A percentile compares a stretch with the other conserved stretches of the same genome.
These are phyloP conservation scores for Pythium utonaiense DNA, from an alignment of 352 stramenopile genomes.

Conservation along the genomic window DNA sequence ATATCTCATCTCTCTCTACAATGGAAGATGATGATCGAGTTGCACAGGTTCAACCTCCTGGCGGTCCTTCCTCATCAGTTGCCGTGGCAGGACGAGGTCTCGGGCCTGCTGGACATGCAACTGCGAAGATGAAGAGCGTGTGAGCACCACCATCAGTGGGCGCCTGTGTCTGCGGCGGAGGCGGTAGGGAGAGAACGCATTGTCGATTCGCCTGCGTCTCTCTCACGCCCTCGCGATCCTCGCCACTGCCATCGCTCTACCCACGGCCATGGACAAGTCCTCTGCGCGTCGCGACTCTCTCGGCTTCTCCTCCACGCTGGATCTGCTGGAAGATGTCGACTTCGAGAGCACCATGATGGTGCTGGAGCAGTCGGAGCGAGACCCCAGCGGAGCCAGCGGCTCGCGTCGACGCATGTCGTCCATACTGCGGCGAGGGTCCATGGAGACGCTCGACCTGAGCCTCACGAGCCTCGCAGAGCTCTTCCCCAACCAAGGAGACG, in stretches of 20 bases:
- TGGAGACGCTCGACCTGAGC: conserved; percentile 43
- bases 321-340: conserved; percentile 57
- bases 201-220: conserved; percentile 9
- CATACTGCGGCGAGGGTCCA: conserved; percentile 26
- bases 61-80: neutral
- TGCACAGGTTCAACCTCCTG: neutral
- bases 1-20: too few relatives aligned
- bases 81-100: neutral
- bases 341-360: conserved; percentile 70
- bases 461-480: conserved; percentile 41
- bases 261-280: neutral
- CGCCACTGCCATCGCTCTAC: too few relatives aligned
- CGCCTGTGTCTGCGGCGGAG: conserved; percentile 40
- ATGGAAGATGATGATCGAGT: neutral
- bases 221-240: conserved; percentile 3
- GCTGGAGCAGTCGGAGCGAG: conserved; percentile 27
- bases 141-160: too few relatives aligned
- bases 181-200: conserved; percentile 25
- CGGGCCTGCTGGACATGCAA: too few relatives aligned
- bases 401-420: conserved; percentile 14
- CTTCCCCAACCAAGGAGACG: conserved; percentile 29
- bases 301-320: conserved; percentile 37
- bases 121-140: neutral
- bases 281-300: conserved; percentile 33
- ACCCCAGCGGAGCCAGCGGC: neutral